These are phyloP conservation scores for Hypoxylon sp. DNA, from an alignment of 2,329 filamentous ascomycete genomes.

Conservation along the genomic window DNA sequence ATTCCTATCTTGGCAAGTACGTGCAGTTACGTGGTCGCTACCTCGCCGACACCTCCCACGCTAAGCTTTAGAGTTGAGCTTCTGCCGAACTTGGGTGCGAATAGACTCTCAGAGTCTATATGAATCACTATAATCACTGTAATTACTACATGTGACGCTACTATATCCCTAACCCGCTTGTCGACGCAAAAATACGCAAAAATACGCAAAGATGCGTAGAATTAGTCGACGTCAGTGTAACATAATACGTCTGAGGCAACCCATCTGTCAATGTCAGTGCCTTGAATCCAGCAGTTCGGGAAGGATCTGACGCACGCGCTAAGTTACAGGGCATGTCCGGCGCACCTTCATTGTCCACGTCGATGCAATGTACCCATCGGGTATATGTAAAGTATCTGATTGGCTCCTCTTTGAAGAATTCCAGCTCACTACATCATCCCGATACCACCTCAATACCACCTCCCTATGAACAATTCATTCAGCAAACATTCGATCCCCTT, in stretches of 20 bases:
- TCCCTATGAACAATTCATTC: conserved; percentile 12
- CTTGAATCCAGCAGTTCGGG: conserved; percentile 29
- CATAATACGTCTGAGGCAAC: conserved; percentile 31
- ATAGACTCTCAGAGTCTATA: background rate
- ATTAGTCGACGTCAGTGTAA: conserved; percentile 34
- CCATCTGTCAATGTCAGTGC: conserved; percentile 14
- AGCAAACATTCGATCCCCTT: background rate
- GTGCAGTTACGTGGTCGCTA: conserved; percentile 27
- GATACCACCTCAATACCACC: conserved; percentile 19
- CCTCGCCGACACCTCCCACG: conserved; percentile 23
- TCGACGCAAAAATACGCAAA: background rate
- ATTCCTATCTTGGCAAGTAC: conserved; percentile 31
- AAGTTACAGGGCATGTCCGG: conserved; percentile 25
- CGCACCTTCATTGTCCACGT: conserved; percentile 19
- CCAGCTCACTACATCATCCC: conserved; percentile 20
- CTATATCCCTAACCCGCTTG: background rate
- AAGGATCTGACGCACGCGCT: conserved; percentile 34
- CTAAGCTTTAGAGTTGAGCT: background rate
- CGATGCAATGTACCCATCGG: conserved; percentile 18
- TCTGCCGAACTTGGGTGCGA: background rate
- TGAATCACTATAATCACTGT: background rate
- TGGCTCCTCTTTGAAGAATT: conserved; percentile 7
- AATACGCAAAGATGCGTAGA: background rate
- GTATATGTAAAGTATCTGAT: conserved; percentile 27
- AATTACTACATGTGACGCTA: background rate